Evolutionary conservation across 306 rosid genomes (phyloP), one percentile per base, ranked within the genome.

Genomic region (Morella rubra): DNA sequence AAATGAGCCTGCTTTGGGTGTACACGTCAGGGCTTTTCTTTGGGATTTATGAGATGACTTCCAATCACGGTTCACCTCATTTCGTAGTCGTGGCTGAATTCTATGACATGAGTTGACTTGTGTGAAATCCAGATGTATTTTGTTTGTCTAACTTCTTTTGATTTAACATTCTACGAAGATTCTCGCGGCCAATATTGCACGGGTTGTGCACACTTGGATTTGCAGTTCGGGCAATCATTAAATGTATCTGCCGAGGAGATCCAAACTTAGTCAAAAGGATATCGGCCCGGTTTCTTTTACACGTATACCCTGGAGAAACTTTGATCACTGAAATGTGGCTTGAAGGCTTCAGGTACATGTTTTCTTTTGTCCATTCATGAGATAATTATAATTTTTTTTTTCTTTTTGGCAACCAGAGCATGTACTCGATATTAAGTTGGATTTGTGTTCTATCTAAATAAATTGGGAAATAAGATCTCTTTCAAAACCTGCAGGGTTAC

Each of bases 291-390:
- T 95, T 95, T 79, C 96, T 95, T 79, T 83, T 89, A 18, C 97
- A 90, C 44, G 97, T 92, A 60, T 95, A 92, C 88, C 99, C 97
- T 6, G 97, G 97, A 14, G 97, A 95, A 80, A 88, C 93, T 76
- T 84, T 92, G 77, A 80, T 85, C 20, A 95, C 99, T 56, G 97
- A 90, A 80, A 95, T 95, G 99, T 95, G 99, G 99, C 93, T 95
- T 58, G 80, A 87, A 73, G 96, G 89, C 54, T 73, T 24, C 44
- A 89, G 99, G 97, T 95, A 89, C 19, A 67, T 73, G 73, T 74
- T 62, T 44, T 45, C 20, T 45, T 44, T 49, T 44, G 62, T 32
- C 50, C 65, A 66, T 76, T 74, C 15, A 47, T 62, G 58, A 16
- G 79, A 60, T 16, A 52, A 47, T 65, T 62, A 32, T 53, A 32